Percentiles rank a stretch among this genome's conserved stretches.
These are phyloP conservation scores for Crataegus laevigata DNA, from an alignment of 306 rosid species.

Conservation along the genomic window DNA sequence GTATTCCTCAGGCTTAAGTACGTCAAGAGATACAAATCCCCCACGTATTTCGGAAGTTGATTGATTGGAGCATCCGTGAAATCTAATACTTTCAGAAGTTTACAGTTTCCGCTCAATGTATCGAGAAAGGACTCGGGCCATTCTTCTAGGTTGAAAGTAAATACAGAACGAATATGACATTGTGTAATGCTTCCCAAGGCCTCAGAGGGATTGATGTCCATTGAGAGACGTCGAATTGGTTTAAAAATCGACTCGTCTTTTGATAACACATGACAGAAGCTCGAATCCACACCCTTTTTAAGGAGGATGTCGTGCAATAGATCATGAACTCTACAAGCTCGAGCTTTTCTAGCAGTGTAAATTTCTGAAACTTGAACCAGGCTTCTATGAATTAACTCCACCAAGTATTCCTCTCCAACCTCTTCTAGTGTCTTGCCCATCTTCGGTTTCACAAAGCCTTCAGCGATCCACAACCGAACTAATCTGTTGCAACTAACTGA, in stretches of 20 bases:
- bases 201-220: background rate
- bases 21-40: too few species aligned
- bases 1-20: too few species aligned
- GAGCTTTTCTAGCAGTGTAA: background rate
- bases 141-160: too few species aligned
- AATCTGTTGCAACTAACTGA: background rate
- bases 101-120: too few species aligned
- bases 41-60: too few species aligned
- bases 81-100: too few species aligned
- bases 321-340: constrained; percentile 4
- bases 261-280: background rate
- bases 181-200: background rate
- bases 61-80: too few species aligned
- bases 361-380: background rate
- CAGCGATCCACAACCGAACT: constrained; percentile 17
- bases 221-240: background rate
- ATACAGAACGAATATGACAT: too few species aligned
- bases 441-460: constrained; percentile 1
- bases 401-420: constrained; percentile 4
- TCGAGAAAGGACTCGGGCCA: too few species aligned
- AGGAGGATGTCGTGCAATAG: background rate
- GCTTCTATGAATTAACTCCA: background rate
- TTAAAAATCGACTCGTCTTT: too few species aligned
- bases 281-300: background rate
- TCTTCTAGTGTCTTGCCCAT: background rate